Evolutionary conservation across 2,329 filamentous ascomycete species (phyloP).

Genomic region (Aspergillus ustus): DNA sequence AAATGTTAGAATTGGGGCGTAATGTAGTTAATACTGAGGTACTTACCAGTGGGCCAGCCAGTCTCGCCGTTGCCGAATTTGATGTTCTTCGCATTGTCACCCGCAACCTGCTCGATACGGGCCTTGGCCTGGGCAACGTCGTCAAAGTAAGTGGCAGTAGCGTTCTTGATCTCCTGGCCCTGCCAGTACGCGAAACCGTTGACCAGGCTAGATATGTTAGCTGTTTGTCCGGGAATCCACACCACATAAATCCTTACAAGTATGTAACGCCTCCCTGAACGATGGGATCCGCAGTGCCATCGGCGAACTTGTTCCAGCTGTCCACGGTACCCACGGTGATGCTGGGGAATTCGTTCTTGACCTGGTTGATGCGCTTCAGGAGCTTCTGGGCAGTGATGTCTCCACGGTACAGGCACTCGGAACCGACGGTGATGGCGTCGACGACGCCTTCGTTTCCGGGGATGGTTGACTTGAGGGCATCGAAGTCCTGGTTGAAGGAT

Average conservation of each 20-base stretch:
- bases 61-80: conserved; percentile 74
- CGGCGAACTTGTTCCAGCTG: conserved; percentile 73
- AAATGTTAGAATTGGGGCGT: conserved; percentile 1
- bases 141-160: conserved; percentile 67
- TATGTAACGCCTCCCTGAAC: conserved; percentile 65
- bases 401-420: conserved; percentile 71
- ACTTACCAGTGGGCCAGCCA: conserved; percentile 64
- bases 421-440: conserved; percentile 72
- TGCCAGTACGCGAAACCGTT: conserved; percentile 79
- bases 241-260: conserved; percentile 45
- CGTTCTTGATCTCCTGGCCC: conserved; percentile 61
- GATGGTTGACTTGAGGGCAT: conserved; percentile 55
- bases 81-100: conserved; percentile 56
- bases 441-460: conserved; percentile 60
- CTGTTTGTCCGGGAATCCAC: neutral
- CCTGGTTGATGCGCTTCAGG: conserved; percentile 64
- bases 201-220: conserved; percentile 51
- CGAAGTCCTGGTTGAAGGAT: conserved; percentile 65
- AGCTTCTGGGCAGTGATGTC: conserved; percentile 67
- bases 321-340: conserved; percentile 70
- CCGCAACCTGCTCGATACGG: conserved; percentile 65
- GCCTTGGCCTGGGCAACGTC: conserved; percentile 68
- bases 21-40: neutral
- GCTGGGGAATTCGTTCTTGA: conserved; percentile 60
- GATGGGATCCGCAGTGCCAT: conserved; percentile 69